Base-by-base conservation (phyloP, 139 green algal genomes). In the Pseudopediastrum boryanum region DNA sequence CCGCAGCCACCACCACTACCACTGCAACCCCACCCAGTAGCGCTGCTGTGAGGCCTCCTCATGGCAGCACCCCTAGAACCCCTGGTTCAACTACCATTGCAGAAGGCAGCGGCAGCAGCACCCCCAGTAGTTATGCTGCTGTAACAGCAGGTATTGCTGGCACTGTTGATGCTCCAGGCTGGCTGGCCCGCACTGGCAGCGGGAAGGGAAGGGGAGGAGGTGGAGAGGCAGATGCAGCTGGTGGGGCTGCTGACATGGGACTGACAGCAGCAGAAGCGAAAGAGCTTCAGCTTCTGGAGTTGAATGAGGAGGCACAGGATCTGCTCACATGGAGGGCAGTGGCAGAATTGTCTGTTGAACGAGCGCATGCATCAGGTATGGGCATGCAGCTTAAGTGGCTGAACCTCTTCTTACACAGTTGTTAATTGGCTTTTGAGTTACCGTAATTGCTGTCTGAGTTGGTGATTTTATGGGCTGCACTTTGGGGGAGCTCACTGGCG, bases 261-360 rank as follows among this genome's bases (percentile, higher is more conserved):
- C n/a, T 41, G 33, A 27, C 41, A 38, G 67, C 4, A n/a, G 67
- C 10, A 8, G 64, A 25, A 52, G 64, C 64, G 21, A 41, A 73
- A 41, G n/a, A 56, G 12, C 12, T 31, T 4, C 74, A 62, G 42
- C 68, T 51, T 16, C 52, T 42, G 19, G 71, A 36, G 38, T 10
- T 36, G 19, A 43, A 42, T 29, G 63, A 83, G 71, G 38, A 59
- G 23, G n/a, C n/a, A n/a, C n/a, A n/a, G n/a, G n/a, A n/a, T n/a
- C n/a, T n/a, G n/a, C n/a, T n/a, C n/a, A n/a, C n/a, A n/a, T n/a
- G n/a, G n/a, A n/a, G n/a, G n/a, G n/a, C n/a, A n/a, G n/a, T n/a
- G n/a, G n/a, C n/a, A n/a, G n/a, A n/a, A n/a, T n/a, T n/a, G n/a
- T n/a, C n/a, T n/a, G n/a, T n/a, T n/a, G n/a, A n/a, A n/a, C n/a